Evolutionary conservation across 2,329 filamentous ascomycete species (phyloP).

Genomic region (Colletotrichum ledebouriae): DNA sequence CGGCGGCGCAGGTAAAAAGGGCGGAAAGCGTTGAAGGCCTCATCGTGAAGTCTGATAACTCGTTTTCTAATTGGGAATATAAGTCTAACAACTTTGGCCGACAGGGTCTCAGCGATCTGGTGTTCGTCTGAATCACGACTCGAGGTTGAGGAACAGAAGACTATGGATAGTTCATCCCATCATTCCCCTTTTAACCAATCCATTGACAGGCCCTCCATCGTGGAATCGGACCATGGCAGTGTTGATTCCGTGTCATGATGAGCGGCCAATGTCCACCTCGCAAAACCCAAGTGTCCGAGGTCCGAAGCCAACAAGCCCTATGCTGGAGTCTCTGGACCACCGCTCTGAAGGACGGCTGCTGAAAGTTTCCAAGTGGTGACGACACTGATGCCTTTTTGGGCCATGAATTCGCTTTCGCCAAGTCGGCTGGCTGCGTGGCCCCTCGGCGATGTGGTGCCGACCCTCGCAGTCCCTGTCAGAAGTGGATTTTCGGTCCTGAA

Average conservation of each 20-base stretch:
- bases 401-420: conserved; percentile 33
- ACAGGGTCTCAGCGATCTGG: not conserved
- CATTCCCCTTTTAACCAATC: conserved; percentile 22
- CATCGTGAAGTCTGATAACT: conserved; percentile 24
- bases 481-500: conserved; percentile 12
- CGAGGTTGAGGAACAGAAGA: not conserved
- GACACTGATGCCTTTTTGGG: conserved; percentile 39
- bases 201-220: conserved; percentile 4
- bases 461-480: conserved; percentile 15
- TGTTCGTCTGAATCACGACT: conserved; percentile 5
- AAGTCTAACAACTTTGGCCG: conserved; percentile 30
- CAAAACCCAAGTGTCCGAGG: conserved; percentile 39
- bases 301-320: conserved; percentile 18
- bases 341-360: not conserved
- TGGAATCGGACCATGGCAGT: not conserved
- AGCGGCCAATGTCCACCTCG: conserved; percentile 40
- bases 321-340: not conserved
- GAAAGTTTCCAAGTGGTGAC: conserved; percentile 32
- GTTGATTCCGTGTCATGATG: conserved; percentile 30
- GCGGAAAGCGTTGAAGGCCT: conserved; percentile 25
- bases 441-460: conserved; percentile 11
- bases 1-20: conserved; percentile 33
- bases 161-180: conserved; percentile 8
- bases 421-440: conserved; percentile 14
- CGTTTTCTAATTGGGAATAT: not conserved